Base-by-base conservation (phyloP, 2,329 filamentous ascomycete species). In the Phaeosphaeriaceae sp. region DNA sequence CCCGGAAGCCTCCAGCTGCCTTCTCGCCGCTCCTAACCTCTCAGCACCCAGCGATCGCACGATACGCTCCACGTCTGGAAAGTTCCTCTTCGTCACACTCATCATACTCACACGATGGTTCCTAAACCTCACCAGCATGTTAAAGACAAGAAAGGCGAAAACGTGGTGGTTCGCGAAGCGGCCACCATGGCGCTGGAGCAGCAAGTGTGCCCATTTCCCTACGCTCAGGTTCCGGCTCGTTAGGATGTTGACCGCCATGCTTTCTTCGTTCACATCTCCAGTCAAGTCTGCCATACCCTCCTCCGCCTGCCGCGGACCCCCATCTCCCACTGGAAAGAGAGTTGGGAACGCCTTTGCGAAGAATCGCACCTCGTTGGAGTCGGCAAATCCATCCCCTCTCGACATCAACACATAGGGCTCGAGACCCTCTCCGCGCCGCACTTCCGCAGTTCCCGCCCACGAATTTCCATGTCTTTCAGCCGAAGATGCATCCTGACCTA, bases 281-380 rank as follows among this genome's bases (percentile, higher is more conserved):
- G 43, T 17, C n/a, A 46, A 6, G n/a, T 39, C 33, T 3, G 33
- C 18, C 43, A 40, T 2, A 40, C 34, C 32, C 28, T 46, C 33
- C 13, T 46, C 23, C 11, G 33, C 43, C 43, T 26, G 43, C 2
- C 43, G 43, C 28, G 43, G 43, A 6, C 43, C 43, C 28, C 43
- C 43, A 39, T 32, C 34, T 20, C 43, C 33, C 11, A 46, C 18
- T 6, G 43, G 43, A 17, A 46, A 46, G 33, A 46, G 43, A 33
- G 43, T 46, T 11, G 34, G 43, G 17, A 46, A 46, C 33, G 43
- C 39, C 16, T 46, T 46, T n/a, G 43, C 43, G 28, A 46, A 46
- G 28, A 46, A 46, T 11, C 43, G 33, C 33, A 40, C 23, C 17
- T 46, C 43, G n/a, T 29, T 6, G 34, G 43, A 32, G 28, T 46